Evolutionary conservation across 139 green algal genomes (phyloP).

Genomic region (Nannochloris sp.): DNA sequence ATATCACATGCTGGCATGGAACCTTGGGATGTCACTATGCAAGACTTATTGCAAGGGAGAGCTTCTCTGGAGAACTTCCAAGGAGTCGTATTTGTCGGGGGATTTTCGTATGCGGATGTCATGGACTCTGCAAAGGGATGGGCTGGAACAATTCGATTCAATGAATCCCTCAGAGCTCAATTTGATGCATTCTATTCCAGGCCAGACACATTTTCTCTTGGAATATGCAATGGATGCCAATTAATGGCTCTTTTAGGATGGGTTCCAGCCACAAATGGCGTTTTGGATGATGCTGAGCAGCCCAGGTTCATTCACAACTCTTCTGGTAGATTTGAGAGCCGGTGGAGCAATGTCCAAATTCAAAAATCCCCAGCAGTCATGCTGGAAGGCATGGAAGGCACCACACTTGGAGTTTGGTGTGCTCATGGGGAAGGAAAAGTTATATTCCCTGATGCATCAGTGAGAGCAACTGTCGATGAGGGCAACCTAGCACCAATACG

Average conservation of each 20-base stretch:
- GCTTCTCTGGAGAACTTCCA: slow-evolving; percentile 72
- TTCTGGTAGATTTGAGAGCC: slow-evolving; percentile 74
- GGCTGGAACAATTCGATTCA: slow-evolving; percentile 92
- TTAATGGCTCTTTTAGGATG: slow-evolving; percentile 98
- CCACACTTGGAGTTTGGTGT: slow-evolving; percentile 84
- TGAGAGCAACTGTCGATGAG: slow-evolving; percentile 51
- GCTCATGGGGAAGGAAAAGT: slow-evolving; percentile 92
- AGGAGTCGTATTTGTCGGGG: slow-evolving; percentile 46
- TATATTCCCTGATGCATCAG: slow-evolving; percentile 75
- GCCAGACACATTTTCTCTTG: slow-evolving; percentile 89
- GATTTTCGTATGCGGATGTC: slow-evolving; percentile 82
- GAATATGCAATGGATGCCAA: slow-evolving; percentile 99
- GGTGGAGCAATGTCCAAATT: slow-evolving; percentile 72
- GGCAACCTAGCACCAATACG: slow-evolving; percentile 72
- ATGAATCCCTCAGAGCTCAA: slow-evolving; percentile 62
- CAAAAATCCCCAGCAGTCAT: slow-evolving; percentile 66
- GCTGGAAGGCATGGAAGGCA: slow-evolving; percentile 72
- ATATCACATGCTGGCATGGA: slow-evolving; percentile 78
- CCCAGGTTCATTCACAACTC: slow-evolving; percentile 96
- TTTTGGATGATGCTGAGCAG: slow-evolving; percentile 67
- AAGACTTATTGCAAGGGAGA: slow-evolving; percentile 76
- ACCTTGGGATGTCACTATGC: slow-evolving; percentile 97
- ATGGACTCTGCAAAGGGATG: slow-evolving; percentile 97
- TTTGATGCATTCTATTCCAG: slow-evolving; percentile 71
- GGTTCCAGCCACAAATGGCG: slow-evolving; percentile 65